These are phyloP conservation scores for Hyphopichia wangnamkhiaoensis DNA, from an alignment of 1,139 yeast species.

Conservation along the genomic window DNA sequence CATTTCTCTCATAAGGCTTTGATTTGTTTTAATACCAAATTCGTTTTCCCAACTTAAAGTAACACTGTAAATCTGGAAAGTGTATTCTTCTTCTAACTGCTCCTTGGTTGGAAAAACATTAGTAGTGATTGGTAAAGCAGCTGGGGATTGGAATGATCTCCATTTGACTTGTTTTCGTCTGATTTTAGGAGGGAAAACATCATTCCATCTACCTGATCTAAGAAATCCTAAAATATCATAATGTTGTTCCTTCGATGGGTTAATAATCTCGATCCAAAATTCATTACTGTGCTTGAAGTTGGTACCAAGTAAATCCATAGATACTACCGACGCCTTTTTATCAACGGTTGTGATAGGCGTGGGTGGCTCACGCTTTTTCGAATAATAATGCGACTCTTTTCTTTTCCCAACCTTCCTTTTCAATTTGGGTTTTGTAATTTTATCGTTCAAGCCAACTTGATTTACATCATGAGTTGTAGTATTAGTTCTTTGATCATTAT, in stretches of 20 bases:
- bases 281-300: constrained; percentile 17
- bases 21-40: constrained; percentile 52
- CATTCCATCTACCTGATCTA: constrained; percentile 74
- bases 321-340: background rate
- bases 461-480: no score
- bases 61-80: constrained; percentile 65
- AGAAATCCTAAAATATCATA: constrained; percentile 38
- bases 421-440: constrained; percentile 14
- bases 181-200: constrained; percentile 74
- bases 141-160: constrained; percentile 92
- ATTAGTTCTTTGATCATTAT: no score
- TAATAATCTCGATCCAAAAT: constrained; percentile 67
- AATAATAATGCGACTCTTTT: constrained; percentile 1
- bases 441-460: constrained; percentile 6
- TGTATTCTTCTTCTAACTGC: constrained; percentile 65
- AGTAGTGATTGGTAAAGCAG: constrained; percentile 82
- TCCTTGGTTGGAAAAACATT: constrained; percentile 69
- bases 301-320: background rate
- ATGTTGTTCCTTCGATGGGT: constrained; percentile 64
- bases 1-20: constrained; percentile 81
- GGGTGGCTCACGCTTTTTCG: background rate
- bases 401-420: constrained; percentile 1
- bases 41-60: constrained; percentile 56
- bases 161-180: constrained; percentile 76
- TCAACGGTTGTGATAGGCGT: background rate